Percentiles rank a stretch among this genome's conserved stretches.
phyloP scores from a whole-genome alignment of 495 filamentous ascomycete species.

The Apiosordaria backusii region DNA sequence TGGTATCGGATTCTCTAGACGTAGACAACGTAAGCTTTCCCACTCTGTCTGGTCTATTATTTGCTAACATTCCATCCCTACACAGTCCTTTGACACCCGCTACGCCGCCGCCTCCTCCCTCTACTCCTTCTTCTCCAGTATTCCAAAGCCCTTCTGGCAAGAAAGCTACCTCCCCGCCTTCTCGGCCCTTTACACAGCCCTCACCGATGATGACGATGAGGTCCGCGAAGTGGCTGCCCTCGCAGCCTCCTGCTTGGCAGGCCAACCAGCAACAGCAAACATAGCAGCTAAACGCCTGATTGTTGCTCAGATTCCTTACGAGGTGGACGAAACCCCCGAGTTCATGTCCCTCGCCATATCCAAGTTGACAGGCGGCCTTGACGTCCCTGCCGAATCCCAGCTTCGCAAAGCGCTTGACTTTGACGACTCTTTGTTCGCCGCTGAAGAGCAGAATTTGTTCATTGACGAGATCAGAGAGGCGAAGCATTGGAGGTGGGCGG shows the following conservation, averaged over 20 bases:
- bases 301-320: conserved; percentile 23
- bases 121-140: conserved; percentile 30
- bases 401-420: conserved; percentile 53
- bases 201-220: conserved; percentile 92
- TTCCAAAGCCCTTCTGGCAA: background rate
- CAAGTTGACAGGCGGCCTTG: conserved; percentile 32
- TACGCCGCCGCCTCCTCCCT: conserved; percentile 51
- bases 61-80: conserved; percentile 2
- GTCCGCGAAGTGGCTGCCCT: conserved; percentile 63
- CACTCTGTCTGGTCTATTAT: background rate
- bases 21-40: conserved; percentile 42
- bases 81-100: conserved; percentile 63
- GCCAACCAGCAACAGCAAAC: conserved; percentile 9
- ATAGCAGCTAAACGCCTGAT: conserved; percentile 38
- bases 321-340: conserved; percentile 11
- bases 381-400: conserved; percentile 42
- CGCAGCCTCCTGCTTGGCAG: conserved; percentile 23
- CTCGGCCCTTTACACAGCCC: conserved; percentile 48
- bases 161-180: conserved; percentile 44
- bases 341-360: conserved; percentile 34
- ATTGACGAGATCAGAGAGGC: conserved; percentile 73
- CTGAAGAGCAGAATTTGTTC: conserved; percentile 90
- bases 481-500: conserved; percentile 51
- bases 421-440: conserved; percentile 71
- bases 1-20: conserved; percentile 42